Base-by-base conservation (phyloP, 352 stramenopile species). In the Paralagenidium karlingii region DNA sequence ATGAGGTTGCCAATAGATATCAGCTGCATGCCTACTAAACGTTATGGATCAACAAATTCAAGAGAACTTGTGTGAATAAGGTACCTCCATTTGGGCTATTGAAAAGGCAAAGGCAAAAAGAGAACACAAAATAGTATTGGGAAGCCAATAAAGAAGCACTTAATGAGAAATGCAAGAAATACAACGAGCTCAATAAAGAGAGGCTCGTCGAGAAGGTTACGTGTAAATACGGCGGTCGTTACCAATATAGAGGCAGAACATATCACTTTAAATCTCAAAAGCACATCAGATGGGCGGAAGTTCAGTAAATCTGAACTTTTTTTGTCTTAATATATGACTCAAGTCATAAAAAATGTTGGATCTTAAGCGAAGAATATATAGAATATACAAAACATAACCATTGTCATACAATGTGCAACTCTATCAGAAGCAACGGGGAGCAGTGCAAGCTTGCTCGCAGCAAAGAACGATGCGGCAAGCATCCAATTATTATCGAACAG, bases 21-120 rank as follows among this genome's bases (percentile, higher is more conserved):
- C 43, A 50, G 37, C 25, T 50, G 28, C 38, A 29, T 28, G 43
- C 43, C 5, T 50, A 50, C 36, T 34, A 50, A 33, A 40, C 37
- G 10, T 41, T 50, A 38, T 50, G 43, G 43, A 50, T 50, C 18
- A 50, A 50, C 26, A 50, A 50, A 50, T 50, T 50, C 32, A 50
- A 50, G 43, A 50, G 28, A 50, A 50, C 43, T 43, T 51, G 39
- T 40, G 44, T 43, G 25, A 51, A 51, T 51, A 51, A 51, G 44
- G 13, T 51, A 40, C 40, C 27, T 38, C 40, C 40, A 39, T 46
- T 46, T 46, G 40, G 28, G 30, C 30, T 46, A 46, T 38, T 46
- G 3, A 46, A 51, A 43, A 34, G 28, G n/a, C 24, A 49, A 49
- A 40, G 43, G 16, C 39, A 51, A 13, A 45, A 31, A 45, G 38